Evolutionary conservation across 371 early-diverging fungal genomes (phyloP), one percentile per base, ranked within the genome.

Genomic region (Apophysomyces trapeziformis): DNA sequence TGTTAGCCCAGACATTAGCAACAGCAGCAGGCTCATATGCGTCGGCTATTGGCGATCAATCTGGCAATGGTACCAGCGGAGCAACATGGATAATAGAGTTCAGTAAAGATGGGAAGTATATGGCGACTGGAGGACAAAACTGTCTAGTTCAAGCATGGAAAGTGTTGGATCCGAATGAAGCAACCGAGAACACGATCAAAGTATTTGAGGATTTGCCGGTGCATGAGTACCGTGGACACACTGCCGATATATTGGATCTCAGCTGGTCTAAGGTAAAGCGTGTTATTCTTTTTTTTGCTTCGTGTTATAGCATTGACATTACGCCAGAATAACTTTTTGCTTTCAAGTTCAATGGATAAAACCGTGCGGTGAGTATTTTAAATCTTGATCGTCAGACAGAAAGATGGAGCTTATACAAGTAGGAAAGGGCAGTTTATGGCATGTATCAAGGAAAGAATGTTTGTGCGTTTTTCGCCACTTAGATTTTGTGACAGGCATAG

Each of bases 261-360:
- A 79, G 91, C 46, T 95, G 97, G 97, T 93, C 93, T 47, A 88
- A 87, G 74, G 83, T 79, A 69, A 36, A 18, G n/a, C 1, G 26
- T 13, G 60, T 3, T 38, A 58, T 11, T 38, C 3, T 26, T 26
- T 26, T 12, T 1, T 46, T 57, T 18, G 16, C 7, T 50, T 50
- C 9, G 21, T n/a, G 54, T 21, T 9, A 6, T 9, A 50, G 21
- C 21, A 54, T 37, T 38, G 38, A 54, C 14, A 14, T 9, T 38
- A 58, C 12, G 44, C 16, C 62, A 82, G 73, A 90, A 88, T 68
- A 87, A 89, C 26, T 95, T 95, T 68, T 67, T 96, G 5, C 74
- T 92, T 16, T 88, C 93, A 2, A 87, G 91, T n/a, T 93, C 94
- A 13, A 85, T 91, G 83, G 96, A 96, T 69, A 86, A 87, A 57